Evolutionary conservation across 441 rosid species (phyloP), one percentile per base, ranked within the genome.

Genomic region (Adansonia madagascariensis): DNA sequence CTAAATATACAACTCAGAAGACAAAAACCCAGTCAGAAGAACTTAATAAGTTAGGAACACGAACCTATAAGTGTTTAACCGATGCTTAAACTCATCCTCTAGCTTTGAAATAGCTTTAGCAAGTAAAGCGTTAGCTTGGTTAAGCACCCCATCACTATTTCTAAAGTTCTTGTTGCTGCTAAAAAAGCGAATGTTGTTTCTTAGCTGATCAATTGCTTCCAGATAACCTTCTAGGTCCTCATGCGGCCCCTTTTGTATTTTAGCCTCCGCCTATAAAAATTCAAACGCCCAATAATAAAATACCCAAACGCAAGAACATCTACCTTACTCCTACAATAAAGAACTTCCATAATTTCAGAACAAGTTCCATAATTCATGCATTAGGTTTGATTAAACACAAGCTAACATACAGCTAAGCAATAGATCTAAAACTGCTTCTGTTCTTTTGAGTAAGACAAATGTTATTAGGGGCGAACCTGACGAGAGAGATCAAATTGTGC

Each of bases 171-270:
- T 92, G 68, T 83, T 87, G 83, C 87, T 82, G 75, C 87, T 91
- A 78, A 94, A 92, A 78, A 89, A 91, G 4, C 83, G 85, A 80
- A 94, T 91, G 72, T 81, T 90, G 80, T 83, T 89, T 75, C 99
- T 87, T 64, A 96, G 89, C 79, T 90, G 98, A 81, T 91, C 94
- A 31, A 96, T 92, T 46, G 99, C 98, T 75, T 82, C 94, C 56
- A 96, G 82, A 82, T 96, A 96, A 84, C 96, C 89, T 84, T 96
- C 97, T 72, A 96, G 82, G 81, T 96, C 94, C 84, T 94, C 98
- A 82, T 89, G 94, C 60, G 99, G 99, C 46, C 98, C 99, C 81
- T 82, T 91, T 53, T 90, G 92, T 87, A 96, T 91, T 86, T 89
- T 89, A 75, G 90, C 81, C 87, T 96, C 99, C 70, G 99, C 98